Conservation (phyloP, 768 basidiomycete species). For the Gelatoporia subvermispora region DNA sequence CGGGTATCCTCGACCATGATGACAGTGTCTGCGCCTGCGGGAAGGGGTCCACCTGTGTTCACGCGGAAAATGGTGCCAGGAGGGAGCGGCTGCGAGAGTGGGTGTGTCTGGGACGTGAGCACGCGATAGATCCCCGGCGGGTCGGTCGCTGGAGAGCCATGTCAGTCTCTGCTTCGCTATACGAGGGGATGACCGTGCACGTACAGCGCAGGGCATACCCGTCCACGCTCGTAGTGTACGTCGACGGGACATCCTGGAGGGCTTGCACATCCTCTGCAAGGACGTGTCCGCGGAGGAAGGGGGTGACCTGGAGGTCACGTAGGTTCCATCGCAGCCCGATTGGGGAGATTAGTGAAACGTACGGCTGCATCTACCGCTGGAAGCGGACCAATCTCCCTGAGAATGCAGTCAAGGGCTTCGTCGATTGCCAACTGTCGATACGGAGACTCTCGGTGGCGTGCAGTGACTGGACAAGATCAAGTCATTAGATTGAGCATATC, state of each 20-base stretch:
- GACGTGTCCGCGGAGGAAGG: conserved; percentile 57
- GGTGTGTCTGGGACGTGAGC: conserved; percentile 46
- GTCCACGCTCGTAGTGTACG: conserved; percentile 77
- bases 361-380: conserved; percentile 39
- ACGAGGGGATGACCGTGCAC: conserved; percentile 11
- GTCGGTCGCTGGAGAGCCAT: conserved; percentile 46
- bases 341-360: conserved; percentile 12
- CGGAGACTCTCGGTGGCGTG: conserved; percentile 72
- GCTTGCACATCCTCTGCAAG: conserved; percentile 75
- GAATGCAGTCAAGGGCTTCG: conserved; percentile 55
- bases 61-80: conserved; percentile 58
- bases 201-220: conserved; percentile 79
- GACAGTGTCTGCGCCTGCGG: conserved; percentile 67
- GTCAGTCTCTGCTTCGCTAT: not conserved
- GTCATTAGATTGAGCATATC: not conserved
- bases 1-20: conserved; percentile 94
- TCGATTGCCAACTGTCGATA: conserved; percentile 67
- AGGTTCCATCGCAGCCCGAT: not conserved
- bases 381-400: conserved; percentile 43
- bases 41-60: conserved; percentile 84
- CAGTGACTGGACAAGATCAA: conserved; percentile 43
- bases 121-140: conserved; percentile 64
- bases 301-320: conserved; percentile 43
- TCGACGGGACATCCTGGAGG: conserved; percentile 55
- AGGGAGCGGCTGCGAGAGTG: conserved; percentile 37